Evolutionary conservation across 768 basidiomycete species (phyloP), one percentile per base, ranked within the genome.

Genomic region (Stropharia rugosoannulata): DNA sequence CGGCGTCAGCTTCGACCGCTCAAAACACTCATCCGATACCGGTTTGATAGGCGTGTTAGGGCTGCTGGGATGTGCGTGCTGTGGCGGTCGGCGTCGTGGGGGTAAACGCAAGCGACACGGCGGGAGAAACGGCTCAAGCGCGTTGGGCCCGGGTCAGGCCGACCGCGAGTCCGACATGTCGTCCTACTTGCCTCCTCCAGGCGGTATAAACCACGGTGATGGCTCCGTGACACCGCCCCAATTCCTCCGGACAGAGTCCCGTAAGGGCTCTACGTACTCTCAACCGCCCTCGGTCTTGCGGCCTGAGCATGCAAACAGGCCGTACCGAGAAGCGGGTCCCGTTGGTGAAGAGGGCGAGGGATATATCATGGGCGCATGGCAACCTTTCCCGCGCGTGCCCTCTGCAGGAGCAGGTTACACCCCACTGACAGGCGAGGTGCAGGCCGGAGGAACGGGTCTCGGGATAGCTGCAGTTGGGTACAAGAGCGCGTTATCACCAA

Each of bases 331-430:
- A 64, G 88, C 58, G 38, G 65, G 92, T 41, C 87, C 41, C n/a
- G 51, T 81, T 60, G 90, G 45, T n/a, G 45, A 46, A 13, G 45
- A 92, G 57, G 89, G 89, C 62, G 90, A 90, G 59, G 89, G 91
- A 11, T 89, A 78, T 60, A 97, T 98, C 65, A 96, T 98, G 93
- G 88, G 87, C 40, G 92, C 95, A n/a, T 96, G 93, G 92, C 86
- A 88, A 60, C 83, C 86, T 27, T 89, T 83, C 75, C 82, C 82
- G 0, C 74, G 79, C 36, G 49, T 60, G 29, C 57, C 51, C 5
- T 67, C 76, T 18, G 80, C 54, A 7, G 60, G 54, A 6, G 68
- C 76, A 18, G 80, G 81, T 0, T 83, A 84, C 64, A 51, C 66
- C 18, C 70, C 79, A 8, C 75, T 85, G 18, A 71, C 71, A 18